Evolutionary conservation across 169 alveolate genomes (phyloP).

Genomic region (Plasmodium gallinaceum): DNA sequence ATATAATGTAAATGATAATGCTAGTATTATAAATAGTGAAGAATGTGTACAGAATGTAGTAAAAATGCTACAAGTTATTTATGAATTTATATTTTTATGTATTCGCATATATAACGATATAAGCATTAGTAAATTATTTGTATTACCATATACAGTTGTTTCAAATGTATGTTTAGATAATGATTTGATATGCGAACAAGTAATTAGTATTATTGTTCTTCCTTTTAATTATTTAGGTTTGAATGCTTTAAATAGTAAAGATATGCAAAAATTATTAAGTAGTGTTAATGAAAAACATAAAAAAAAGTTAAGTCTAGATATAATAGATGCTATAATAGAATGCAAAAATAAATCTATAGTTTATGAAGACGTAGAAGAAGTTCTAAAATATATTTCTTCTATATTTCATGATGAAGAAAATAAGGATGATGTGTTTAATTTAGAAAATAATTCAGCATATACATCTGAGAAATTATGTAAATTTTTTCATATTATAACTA

Average conservation of each 20-base stretch:
- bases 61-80: slow-evolving; percentile 63
- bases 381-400: slow-evolving; percentile 33
- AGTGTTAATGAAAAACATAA: slow-evolving; percentile 52
- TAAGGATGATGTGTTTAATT: slow-evolving; percentile 41
- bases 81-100: slow-evolving; percentile 64
- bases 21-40: background rate
- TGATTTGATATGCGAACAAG: slow-evolving; percentile 32
- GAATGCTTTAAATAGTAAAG: slow-evolving; percentile 37
- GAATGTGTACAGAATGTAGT: slow-evolving; percentile 29
- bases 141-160: slow-evolving; percentile 47
- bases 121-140: slow-evolving; percentile 34
- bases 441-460: slow-evolving; percentile 21
- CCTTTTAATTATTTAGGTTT: slow-evolving; percentile 62
- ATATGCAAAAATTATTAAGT: slow-evolving; percentile 33
- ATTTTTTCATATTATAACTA: slow-evolving; percentile 69
- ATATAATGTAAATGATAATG: background rate
- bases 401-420: slow-evolving; percentile 40
- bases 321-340: slow-evolving; percentile 61
- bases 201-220: slow-evolving; percentile 48
- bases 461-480: slow-evolving; percentile 54
- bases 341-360: slow-evolving; percentile 39
- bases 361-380: slow-evolving; percentile 49
- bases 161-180: slow-evolving; percentile 28
- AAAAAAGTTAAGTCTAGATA: slow-evolving; percentile 53
- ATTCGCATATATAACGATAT: slow-evolving; percentile 40